Percentiles rank a stretch among this genome's conserved stretches.
phyloP scores from a whole-genome alignment of 768 basidiomycete genomes.

The Lentinula sp. region DNA sequence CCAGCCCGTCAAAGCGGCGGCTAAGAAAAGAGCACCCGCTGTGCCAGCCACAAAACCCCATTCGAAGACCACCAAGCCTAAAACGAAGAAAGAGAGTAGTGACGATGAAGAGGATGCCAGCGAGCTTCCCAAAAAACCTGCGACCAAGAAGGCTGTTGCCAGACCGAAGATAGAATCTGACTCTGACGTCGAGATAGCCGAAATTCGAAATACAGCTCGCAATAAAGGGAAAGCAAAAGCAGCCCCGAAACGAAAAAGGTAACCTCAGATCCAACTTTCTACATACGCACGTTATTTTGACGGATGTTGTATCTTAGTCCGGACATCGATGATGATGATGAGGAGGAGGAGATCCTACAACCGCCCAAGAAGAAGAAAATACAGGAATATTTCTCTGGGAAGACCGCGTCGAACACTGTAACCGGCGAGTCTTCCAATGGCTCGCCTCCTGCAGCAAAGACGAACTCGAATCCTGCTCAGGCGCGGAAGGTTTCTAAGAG shows the following conservation, averaged over 20 bases:
- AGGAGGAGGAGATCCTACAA: slow-evolving; percentile 31
- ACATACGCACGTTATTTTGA: neutral
- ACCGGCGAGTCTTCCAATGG: neutral
- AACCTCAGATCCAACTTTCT: slow-evolving; percentile 10
- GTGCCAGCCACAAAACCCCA: neutral
- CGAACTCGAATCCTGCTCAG: slow-evolving; percentile 29
- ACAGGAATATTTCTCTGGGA: slow-evolving; percentile 54
- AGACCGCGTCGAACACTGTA: slow-evolving; percentile 21
- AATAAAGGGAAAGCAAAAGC: slow-evolving; percentile 38
- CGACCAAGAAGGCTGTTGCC: slow-evolving; percentile 12
- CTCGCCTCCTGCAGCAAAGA: slow-evolving; percentile 1
- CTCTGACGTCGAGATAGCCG: slow-evolving; percentile 34
- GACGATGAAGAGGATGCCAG: slow-evolving; percentile 18
- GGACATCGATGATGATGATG: slow-evolving; percentile 31
- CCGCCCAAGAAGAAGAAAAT: slow-evolving; percentile 50
- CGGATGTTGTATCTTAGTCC: slow-evolving; percentile 22
- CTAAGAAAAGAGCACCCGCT: slow-evolving; percentile 34
- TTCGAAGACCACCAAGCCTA: neutral
- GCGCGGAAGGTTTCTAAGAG: slow-evolving; percentile 50
- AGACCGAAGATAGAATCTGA: slow-evolving; percentile 17
- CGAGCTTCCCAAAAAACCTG: slow-evolving; percentile 18
- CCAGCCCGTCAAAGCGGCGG: slow-evolving; percentile 37
- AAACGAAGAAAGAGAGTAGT: slow-evolving; percentile 13
- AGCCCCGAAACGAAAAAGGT: slow-evolving; percentile 67
- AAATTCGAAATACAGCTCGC: slow-evolving; percentile 14